These are phyloP conservation scores for Avena insularis DNA, from an alignment of 176 grass and related monocot species.

Conservation along the genomic window DNA sequence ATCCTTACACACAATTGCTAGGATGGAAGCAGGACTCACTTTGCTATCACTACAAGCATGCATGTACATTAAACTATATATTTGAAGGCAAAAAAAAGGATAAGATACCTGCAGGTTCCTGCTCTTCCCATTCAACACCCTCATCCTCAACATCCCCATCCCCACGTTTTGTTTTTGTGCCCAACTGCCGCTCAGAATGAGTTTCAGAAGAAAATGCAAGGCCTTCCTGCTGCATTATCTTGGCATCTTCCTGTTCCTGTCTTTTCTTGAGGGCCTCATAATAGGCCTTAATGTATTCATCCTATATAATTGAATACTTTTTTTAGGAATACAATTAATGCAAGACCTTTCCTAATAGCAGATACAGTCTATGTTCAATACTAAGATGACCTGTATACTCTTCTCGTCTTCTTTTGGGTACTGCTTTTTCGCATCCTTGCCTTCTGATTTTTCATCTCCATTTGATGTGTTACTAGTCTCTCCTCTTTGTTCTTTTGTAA, in stretches of 20 bases:
- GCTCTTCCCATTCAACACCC: constrained; percentile 79
- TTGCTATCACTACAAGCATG: constrained; percentile 11
- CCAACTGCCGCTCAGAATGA: constrained; percentile 67
- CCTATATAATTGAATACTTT: constrained; percentile 45
- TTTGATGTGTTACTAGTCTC: constrained; percentile 52
- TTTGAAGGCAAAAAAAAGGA: constrained; percentile 11
- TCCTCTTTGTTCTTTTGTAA: constrained; percentile 96
- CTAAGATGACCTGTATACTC: constrained; percentile 63
- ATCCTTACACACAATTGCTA: background rate
- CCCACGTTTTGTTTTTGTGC: constrained; percentile 79
- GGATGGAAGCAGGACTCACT: background rate
- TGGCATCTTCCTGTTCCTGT: constrained; percentile 61
- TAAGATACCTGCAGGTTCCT: constrained; percentile 60
- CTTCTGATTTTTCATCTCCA: constrained; percentile 45
- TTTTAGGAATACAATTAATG: constrained; percentile 19
- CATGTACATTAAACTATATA: background rate
- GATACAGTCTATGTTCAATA: constrained; percentile 35
- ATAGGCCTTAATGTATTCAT: constrained; percentile 92
- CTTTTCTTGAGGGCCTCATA: constrained; percentile 75
- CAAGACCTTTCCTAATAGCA: constrained; percentile 7
- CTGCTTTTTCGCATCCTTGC: constrained; percentile 73
- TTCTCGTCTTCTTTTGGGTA: constrained; percentile 74
- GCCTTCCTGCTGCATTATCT: constrained; percentile 58
- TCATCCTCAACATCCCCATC: constrained; percentile 68
- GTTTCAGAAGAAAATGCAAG: constrained; percentile 37